Evolutionary conservation across 2,329 filamentous ascomycete genomes (phyloP).

Genomic region (Onygenales sp.): DNA sequence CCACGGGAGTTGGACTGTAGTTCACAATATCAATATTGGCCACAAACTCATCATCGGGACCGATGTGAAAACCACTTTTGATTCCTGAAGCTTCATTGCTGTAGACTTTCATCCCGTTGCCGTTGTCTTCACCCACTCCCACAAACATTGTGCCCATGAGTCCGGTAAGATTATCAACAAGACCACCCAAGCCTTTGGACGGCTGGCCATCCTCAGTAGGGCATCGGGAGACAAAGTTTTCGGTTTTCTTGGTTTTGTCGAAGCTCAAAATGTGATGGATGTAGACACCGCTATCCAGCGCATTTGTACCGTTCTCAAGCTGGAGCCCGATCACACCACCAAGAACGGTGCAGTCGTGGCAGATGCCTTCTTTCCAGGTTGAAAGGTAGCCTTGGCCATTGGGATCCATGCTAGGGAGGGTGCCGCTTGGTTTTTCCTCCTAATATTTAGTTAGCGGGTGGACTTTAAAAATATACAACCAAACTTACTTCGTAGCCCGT

Average conservation of each 20-base stretch:
- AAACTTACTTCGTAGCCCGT: neutral
- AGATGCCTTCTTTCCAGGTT: neutral
- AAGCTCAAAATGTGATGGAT: constrained; percentile 2
- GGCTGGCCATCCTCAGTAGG: neutral
- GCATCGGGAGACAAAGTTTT: neutral
- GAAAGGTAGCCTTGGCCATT: neutral
- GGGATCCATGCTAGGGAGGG: constrained; percentile 1
- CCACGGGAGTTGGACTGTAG: neutral
- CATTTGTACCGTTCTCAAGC: neutral
- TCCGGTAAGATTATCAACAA: neutral
- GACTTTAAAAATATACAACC: neutral
- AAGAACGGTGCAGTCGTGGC: constrained; percentile 1
- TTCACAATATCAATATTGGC: neutral
- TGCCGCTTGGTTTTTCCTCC: neutral
- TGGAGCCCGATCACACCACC: neutral
- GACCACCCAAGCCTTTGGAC: neutral
- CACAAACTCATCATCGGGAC: neutral
- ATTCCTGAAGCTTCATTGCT: neutral
- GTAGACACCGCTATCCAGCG: neutral
- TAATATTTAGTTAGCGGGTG: neutral
- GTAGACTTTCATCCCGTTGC: neutral
- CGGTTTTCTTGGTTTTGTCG: neutral
- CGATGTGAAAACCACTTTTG: neutral
- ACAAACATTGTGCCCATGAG: neutral
- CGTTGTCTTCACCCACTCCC: constrained; percentile 1